Conservation (phyloP, 202 grass and related monocot species). For the Carex sylvatica region DNA sequence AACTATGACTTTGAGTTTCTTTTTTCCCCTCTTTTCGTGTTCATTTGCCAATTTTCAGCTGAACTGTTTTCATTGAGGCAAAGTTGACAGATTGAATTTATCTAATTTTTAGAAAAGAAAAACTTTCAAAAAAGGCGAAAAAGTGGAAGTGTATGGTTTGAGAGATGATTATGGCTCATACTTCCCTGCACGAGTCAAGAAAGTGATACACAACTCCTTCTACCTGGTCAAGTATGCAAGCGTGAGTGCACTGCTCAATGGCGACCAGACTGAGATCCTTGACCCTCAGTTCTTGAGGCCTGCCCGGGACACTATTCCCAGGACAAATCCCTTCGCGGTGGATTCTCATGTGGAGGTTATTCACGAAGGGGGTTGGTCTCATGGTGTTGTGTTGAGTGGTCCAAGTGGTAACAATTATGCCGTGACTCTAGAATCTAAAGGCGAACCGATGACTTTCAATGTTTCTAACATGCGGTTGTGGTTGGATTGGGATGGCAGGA, state of each 20-base stretch:
- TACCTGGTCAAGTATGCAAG: conserved; percentile 54
- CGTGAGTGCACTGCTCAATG: conserved; percentile 1
- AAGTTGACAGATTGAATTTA: conserved; percentile 11
- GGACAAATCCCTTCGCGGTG: conserved; percentile 33
- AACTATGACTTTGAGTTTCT: not conserved
- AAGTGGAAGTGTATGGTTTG: conserved; percentile 48
- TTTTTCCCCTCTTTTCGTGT: not conserved
- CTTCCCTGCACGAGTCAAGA: conserved; percentile 52
- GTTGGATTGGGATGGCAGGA: conserved; percentile 41
- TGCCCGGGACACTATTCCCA: not conserved
- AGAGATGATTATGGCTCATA: conserved; percentile 42
- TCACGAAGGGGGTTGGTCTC: conserved; percentile 46
- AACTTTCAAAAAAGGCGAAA: conserved; percentile 37
- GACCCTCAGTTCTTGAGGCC: conserved; percentile 55
- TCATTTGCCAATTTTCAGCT: not conserved
- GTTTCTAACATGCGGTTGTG: conserved; percentile 36
- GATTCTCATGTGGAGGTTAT: conserved; percentile 51
- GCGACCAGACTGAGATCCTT: conserved; percentile 43
- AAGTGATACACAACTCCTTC: conserved; percentile 36
- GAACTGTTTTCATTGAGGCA: not conserved
- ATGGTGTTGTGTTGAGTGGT: conserved; percentile 35
- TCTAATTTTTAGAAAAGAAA: conserved; percentile 35
- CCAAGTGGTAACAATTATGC: conserved; percentile 35
- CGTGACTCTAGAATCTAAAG: conserved; percentile 25
- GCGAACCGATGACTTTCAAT: conserved; percentile 13